Percentiles rank a stretch among this genome's conserved stretches.
phyloP scores from a whole-genome alignment of 805 yeast species.

The Isabelozyma pseudorhagii region DNA sequence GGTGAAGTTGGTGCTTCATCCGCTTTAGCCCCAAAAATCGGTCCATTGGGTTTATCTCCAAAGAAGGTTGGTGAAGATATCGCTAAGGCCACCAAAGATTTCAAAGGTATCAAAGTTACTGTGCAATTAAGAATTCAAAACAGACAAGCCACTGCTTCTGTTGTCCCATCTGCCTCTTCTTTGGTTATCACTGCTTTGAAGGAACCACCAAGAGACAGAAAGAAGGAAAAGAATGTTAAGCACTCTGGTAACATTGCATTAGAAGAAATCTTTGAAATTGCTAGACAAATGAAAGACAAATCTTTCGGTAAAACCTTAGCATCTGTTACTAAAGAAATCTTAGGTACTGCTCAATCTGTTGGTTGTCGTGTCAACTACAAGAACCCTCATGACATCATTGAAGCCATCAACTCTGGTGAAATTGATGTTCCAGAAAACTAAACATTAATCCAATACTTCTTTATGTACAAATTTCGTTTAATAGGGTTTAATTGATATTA shows the following conservation, averaged over 20 bases:
- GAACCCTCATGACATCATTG: constrained; percentile 99
- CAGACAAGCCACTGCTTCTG: constrained; percentile 99
- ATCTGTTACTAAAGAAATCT: constrained; percentile 96
- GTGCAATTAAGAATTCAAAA: constrained; percentile 98
- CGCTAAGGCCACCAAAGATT: constrained; percentile 98
- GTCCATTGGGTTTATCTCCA: constrained; percentile 99
- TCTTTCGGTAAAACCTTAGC: constrained; percentile 97
- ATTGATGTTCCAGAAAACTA: constrained; percentile 87
- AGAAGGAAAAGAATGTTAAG: constrained; percentile 99
- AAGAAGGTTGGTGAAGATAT: constrained; percentile 99
- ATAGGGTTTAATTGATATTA: constrained; percentile 33
- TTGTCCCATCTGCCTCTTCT: constrained; percentile 99
- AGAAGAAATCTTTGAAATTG: constrained; percentile 94
- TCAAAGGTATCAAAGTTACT: constrained; percentile 99
- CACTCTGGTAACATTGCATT: constrained; percentile 98
- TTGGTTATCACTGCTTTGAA: constrained; percentile 98
- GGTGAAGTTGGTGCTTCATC: constrained; percentile 99
- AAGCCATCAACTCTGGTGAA: constrained; percentile 97
- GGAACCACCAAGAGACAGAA: constrained; percentile 99
- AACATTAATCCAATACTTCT: constrained; percentile 11
- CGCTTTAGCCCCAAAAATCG: constrained; percentile 99
- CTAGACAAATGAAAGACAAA: constrained; percentile 96
- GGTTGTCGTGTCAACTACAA: constrained; percentile 99
- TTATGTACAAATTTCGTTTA: constrained; percentile 33
- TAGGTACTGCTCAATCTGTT: constrained; percentile 99